These are phyloP conservation scores for Scedosporium boydii DNA, from an alignment of 2,329 filamentous ascomycete species.

Conservation along the genomic window DNA sequence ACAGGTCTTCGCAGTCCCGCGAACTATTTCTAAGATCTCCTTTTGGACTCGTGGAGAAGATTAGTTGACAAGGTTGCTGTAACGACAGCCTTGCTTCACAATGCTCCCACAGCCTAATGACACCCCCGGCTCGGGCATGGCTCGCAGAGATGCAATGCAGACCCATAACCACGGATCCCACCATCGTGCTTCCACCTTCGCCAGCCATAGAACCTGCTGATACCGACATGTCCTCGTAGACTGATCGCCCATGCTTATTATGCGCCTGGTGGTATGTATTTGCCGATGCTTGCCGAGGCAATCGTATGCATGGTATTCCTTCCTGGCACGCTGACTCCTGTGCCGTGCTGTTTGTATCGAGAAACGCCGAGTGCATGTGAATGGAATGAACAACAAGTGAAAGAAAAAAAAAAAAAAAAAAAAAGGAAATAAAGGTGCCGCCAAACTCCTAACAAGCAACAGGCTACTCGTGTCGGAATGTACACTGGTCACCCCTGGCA, in stretches of 20 bases:
- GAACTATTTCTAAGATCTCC: background rate
- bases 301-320: background rate
- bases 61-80: too few species aligned
- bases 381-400: background rate
- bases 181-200: too few species aligned
- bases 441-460: background rate
- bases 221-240: too few species aligned
- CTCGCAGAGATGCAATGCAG: too few species aligned
- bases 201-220: too few species aligned
- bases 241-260: background rate
- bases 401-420: background rate
- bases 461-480: constrained; percentile 54
- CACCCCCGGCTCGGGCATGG: too few species aligned
- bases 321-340: background rate
- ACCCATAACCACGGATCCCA: too few species aligned
- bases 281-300: background rate
- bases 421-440: background rate
- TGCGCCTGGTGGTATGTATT: background rate
- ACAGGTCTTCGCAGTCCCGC: background rate
- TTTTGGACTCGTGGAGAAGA: background rate
- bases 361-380: background rate
- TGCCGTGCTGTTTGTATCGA: background rate
- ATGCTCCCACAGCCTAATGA: too few species aligned
- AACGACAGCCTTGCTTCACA: too few species aligned
- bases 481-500: constrained; percentile 64